A percentile compares a stretch with the other conserved stretches of the same genome.
phyloP scores from a whole-genome alignment of 805 yeast genomes.

The Pichia insulana region DNA sequence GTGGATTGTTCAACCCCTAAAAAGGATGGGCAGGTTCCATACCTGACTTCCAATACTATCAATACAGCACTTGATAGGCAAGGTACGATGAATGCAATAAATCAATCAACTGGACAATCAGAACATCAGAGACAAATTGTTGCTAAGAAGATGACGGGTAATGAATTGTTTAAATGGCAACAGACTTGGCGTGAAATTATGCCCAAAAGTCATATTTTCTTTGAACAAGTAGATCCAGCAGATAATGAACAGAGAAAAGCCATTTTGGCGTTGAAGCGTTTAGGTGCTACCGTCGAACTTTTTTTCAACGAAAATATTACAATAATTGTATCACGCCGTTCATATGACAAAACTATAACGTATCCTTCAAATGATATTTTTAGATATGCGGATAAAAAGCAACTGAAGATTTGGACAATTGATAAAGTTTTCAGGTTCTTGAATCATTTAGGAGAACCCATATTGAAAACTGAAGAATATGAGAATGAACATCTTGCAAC shows the following conservation, averaged over 20 bases:
- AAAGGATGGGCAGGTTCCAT: conserved; percentile 12
- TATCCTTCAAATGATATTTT: conserved; percentile 56
- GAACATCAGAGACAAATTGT: conserved; percentile 6
- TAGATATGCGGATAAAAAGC: conserved; percentile 47
- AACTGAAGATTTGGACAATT: conserved; percentile 78
- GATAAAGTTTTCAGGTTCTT: conserved; percentile 80
- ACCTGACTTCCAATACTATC: conserved; percentile 5
- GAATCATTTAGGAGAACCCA: conserved; percentile 45
- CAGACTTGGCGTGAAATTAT: conserved; percentile 50
- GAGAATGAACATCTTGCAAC: not conserved
- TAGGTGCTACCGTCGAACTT: conserved; percentile 50
- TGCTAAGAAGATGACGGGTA: conserved; percentile 25
- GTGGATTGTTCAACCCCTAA: conserved; percentile 15
- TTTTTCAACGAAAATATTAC: conserved; percentile 60
- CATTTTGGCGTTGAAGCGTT: conserved; percentile 27
- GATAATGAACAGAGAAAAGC: conserved; percentile 30
- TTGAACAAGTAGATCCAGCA: conserved; percentile 37
- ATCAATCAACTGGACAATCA: not conserved
- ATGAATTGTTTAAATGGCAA: conserved; percentile 49
- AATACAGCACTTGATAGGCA: conserved; percentile 3
- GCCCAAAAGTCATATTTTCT: conserved; percentile 48
- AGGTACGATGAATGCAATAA: not conserved
- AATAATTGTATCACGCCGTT: conserved; percentile 67
- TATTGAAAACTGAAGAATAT: conserved; percentile 14
- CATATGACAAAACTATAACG: conserved; percentile 31